Conservation (phyloP, 2,329 filamentous ascomycete species). For the Dactylonectria macrodidyma region DNA sequence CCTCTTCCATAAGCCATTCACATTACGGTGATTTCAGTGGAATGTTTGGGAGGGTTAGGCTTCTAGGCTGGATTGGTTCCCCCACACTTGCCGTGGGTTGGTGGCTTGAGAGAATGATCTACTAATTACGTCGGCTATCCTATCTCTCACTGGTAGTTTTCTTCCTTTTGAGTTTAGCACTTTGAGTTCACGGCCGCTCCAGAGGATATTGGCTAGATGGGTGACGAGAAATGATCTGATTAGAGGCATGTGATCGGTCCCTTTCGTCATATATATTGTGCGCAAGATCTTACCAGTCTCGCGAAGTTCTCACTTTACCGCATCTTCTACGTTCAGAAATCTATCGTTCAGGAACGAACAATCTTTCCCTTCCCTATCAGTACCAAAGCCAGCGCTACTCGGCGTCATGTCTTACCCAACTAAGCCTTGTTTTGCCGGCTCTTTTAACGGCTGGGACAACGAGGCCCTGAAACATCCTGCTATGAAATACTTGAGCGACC, state of each 20-base stretch:
- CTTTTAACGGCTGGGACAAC: constrained; percentile 5
- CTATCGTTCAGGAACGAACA: constrained; percentile 1
- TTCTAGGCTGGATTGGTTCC: constrained; percentile 6
- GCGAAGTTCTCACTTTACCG: not conserved
- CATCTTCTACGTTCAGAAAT: constrained; percentile 1
- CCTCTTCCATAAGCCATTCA: constrained; percentile 11
- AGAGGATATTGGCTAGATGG: constrained; percentile 1
- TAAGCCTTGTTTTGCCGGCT: constrained; percentile 6
- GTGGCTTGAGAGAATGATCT: constrained; percentile 5
- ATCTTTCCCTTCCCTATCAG: constrained; percentile 3
- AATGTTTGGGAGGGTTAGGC: constrained; percentile 1
- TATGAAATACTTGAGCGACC: constrained; percentile 7
- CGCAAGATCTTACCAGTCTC: not conserved
- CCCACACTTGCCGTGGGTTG: constrained; percentile 3
- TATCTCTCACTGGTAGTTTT: not conserved
- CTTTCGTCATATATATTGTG: constrained; percentile 10
- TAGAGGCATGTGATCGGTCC: constrained; percentile 3
- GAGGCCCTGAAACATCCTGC: constrained; percentile 3
- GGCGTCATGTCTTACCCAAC: constrained; percentile 7
- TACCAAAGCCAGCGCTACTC: not conserved
- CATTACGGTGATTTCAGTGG: not conserved
- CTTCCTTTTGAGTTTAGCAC: constrained; percentile 8
- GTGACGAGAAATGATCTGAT: constrained; percentile 1
- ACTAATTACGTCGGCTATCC: constrained; percentile 5
- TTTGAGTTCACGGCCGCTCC: constrained; percentile 1